A percentile compares a stretch with the other conserved stretches of the same genome.
Evolutionary conservation across 129 eudicot genomes (phyloP).

Genomic region (Tanacetum coccineum): DNA sequence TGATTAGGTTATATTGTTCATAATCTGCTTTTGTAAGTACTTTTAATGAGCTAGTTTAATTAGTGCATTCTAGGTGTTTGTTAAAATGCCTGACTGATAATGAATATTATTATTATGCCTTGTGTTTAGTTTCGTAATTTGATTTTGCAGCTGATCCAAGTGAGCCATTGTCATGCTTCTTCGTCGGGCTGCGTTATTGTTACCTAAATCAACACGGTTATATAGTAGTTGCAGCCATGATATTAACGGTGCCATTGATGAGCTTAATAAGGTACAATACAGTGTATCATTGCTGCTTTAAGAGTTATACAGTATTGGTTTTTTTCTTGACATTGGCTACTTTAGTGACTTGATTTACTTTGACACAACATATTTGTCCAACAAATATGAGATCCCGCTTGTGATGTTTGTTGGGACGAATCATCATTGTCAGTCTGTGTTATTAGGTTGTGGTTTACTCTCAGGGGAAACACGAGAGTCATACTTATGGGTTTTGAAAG

Average conservation of each 20-base stretch:
- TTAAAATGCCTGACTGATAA: conserved; percentile 36
- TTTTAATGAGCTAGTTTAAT: not conserved
- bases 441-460: too few relatives aligned
- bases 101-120: too few relatives aligned
- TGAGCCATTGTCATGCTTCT: conserved; percentile 23
- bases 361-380: too few relatives aligned
- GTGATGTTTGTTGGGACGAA: too few relatives aligned
- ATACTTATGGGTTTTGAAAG: too few relatives aligned
- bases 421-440: too few relatives aligned
- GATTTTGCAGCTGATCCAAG: conserved; percentile 16
- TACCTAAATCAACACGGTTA: conserved; percentile 24
- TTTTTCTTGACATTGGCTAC: not conserved
- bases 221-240: conserved; percentile 38
- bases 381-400: too few relatives aligned
- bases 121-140: conserved; percentile 9
- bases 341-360: too few relatives aligned
- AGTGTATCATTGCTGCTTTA: not conserved
- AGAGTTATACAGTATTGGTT: not conserved
- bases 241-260: conserved; percentile 45
- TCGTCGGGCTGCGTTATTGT: conserved; percentile 14
- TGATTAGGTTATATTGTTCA: too few relatives aligned
- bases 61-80: conserved; percentile 40
- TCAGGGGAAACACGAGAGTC: too few relatives aligned
- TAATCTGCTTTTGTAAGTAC: too few relatives aligned
- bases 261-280: conserved; percentile 68